Base-by-base conservation (phyloP, 371 early-diverging fungal genomes). In the Mucor velutinosus region DNA sequence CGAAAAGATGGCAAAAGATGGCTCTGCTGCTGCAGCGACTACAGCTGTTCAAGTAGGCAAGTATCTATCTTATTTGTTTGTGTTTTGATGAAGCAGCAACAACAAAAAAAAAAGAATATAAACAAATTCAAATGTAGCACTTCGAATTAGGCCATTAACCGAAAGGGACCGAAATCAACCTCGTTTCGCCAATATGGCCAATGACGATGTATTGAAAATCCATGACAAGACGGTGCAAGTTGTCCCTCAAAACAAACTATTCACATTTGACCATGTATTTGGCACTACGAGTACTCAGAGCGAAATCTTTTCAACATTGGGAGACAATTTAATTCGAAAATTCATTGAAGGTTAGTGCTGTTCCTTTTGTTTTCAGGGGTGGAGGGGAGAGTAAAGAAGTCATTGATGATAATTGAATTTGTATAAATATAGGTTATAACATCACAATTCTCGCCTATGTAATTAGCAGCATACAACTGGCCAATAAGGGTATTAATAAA, bases 361-460 rank as follows among this genome's bases (percentile, higher is more conserved):
- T 33, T 33, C 17, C 5, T 7, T 19, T 4, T 19, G 4, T 12
- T 51, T 56, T 56, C 32, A 56, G 57, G 57, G 51, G 51, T 23
- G 23, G 21, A 21, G 19, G 21, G 12, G 33, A 33, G 33, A 33
- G 33, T 3, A 33, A 7, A 33, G 33, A 33, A 33, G 33, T 8
- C 33, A 33, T 33, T 33, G 33, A 33, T 33, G 33, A 33, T 33
- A 29, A 58, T 11, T 59, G 23, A 39, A 58, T 35, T 39, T 21
- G 27, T 41, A 15, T 45, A n/a, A 60, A 29, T 58, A 35, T 60
- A 86, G 93, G 93, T 17, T 99, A 88, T 87, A 97, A 94, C 80
- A 94, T 89, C 49, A 97, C 93, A 17, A 92, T 94, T 53, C 87
- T 99, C 69, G 99, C 98, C 41, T 99, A 99, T 84, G 99, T 78